phyloP scores from a whole-genome alignment of 2,329 filamentous ascomycete genomes.

The Scopulariopsis brevicaulis region DNA sequence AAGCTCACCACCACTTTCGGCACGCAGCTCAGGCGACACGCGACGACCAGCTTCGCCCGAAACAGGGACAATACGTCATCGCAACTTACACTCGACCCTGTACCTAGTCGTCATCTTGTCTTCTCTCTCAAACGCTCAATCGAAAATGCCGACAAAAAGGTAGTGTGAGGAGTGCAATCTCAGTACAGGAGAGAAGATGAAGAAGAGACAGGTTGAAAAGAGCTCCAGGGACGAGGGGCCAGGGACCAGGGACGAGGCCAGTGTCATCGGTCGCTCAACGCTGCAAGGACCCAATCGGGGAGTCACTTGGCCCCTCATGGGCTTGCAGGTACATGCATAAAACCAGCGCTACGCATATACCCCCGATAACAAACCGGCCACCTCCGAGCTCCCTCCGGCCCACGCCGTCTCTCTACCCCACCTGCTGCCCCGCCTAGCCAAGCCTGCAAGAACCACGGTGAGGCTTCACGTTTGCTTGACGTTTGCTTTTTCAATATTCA shows the following conservation, averaged over 20 bases:
- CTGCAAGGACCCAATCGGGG: background rate
- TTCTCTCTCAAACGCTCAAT: background rate
- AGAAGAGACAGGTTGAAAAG: background rate
- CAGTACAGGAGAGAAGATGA: background rate
- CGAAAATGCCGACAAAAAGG: background rate
- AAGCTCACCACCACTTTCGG: background rate
- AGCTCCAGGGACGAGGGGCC: background rate
- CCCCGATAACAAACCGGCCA: background rate
- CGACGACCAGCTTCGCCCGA: background rate
- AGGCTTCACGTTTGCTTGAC: background rate
- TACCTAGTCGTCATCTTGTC: slow-evolving; percentile 49
- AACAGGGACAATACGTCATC: background rate
- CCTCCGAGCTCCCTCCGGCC: background rate
- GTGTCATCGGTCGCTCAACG: background rate
- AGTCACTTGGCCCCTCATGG: background rate
- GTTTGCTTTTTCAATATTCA: background rate
- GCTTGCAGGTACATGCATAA: background rate
- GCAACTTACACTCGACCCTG: slow-evolving; percentile 59
- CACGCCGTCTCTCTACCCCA: background rate
- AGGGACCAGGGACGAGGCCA: background rate
- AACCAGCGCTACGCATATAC: background rate
- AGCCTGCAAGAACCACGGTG: background rate
- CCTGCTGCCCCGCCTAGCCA: background rate
- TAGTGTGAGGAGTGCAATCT: background rate
- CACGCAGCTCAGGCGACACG: background rate